These are phyloP conservation scores for Carex parvula DNA, from an alignment of 176 grass and related monocot species.

Conservation along the genomic window DNA sequence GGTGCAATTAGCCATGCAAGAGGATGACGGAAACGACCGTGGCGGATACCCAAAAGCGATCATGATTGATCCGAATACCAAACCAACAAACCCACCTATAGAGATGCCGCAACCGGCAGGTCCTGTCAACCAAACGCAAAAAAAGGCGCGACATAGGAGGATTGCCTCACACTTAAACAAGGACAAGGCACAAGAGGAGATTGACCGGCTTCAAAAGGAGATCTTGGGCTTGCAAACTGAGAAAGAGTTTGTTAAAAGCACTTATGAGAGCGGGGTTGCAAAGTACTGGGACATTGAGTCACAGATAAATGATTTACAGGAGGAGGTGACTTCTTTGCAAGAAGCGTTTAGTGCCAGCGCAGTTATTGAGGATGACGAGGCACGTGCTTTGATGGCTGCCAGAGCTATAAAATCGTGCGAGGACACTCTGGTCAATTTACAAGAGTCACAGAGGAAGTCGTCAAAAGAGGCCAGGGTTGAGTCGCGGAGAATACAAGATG, in stretches of 20 bases:
- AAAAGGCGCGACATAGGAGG: slow-evolving; percentile 43
- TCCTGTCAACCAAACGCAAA: slow-evolving; percentile 24
- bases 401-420: slow-evolving; percentile 74
- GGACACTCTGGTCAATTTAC: slow-evolving; percentile 65
- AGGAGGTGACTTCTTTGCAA: slow-evolving; percentile 68
- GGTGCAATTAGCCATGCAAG: slow-evolving; percentile 62
- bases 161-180: slow-evolving; percentile 55
- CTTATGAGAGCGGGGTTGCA: slow-evolving; percentile 48
- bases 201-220: slow-evolving; percentile 72
- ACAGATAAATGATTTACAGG: slow-evolving; percentile 55
- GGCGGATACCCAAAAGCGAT: slow-evolving; percentile 44
- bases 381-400: slow-evolving; percentile 79
- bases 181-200: slow-evolving; percentile 65
- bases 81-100: slow-evolving; percentile 34
- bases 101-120: slow-evolving; percentile 29
- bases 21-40: slow-evolving; percentile 41
- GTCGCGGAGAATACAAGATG: slow-evolving; percentile 45
- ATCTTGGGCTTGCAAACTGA: slow-evolving; percentile 71
- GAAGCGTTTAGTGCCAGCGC: slow-evolving; percentile 59
- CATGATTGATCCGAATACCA: slow-evolving; percentile 43
- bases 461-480: slow-evolving; percentile 49
- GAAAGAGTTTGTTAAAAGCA: slow-evolving; percentile 78
- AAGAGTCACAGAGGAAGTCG: slow-evolving; percentile 49
- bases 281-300: slow-evolving; percentile 78
- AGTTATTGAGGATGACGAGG: slow-evolving; percentile 78